These are phyloP conservation scores for Gelatoporia subvermispora DNA, from an alignment of 768 basidiomycete genomes.

Conservation along the genomic window DNA sequence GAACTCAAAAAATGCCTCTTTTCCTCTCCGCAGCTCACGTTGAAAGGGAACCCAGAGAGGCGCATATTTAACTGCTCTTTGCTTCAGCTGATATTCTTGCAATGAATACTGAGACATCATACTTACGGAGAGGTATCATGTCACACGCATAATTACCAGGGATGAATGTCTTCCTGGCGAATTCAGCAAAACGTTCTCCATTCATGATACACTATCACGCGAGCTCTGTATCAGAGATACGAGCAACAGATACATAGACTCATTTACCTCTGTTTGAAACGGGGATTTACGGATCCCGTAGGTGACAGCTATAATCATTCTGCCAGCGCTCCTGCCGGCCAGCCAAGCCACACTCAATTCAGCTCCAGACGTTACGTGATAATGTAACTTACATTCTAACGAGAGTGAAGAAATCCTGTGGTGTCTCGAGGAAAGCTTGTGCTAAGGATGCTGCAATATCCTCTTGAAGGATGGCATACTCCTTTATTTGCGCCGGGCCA, in stretches of 20 bases:
- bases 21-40: constrained; percentile 10
- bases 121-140: constrained; percentile 8
- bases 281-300: constrained; percentile 2
- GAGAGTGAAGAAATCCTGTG: constrained; percentile 5
- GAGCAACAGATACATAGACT: too few relatives aligned
- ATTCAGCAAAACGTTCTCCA: too few relatives aligned
- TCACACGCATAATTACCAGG: constrained; percentile 39
- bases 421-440: constrained; percentile 3
- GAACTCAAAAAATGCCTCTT: constrained; percentile 6
- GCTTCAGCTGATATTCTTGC: constrained; percentile 3
- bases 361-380: too few relatives aligned
- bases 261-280: too few relatives aligned
- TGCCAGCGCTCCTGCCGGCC: constrained; percentile 1
- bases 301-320: constrained; percentile 6
- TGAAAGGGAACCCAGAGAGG: constrained; percentile 26
- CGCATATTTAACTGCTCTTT: constrained; percentile 14
- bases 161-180: constrained; percentile 22
- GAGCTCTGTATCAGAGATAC: too few relatives aligned
- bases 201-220: too few relatives aligned
- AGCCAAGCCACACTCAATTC: too few relatives aligned
- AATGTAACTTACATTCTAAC: constrained; percentile 6
- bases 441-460: constrained; percentile 16
- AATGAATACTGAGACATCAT: background rate
- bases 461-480: constrained; percentile 28
- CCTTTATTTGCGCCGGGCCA: constrained; percentile 24